phyloP scores from a whole-genome alignment of 139 green algal species.

The Coelastrella sp. region DNA sequence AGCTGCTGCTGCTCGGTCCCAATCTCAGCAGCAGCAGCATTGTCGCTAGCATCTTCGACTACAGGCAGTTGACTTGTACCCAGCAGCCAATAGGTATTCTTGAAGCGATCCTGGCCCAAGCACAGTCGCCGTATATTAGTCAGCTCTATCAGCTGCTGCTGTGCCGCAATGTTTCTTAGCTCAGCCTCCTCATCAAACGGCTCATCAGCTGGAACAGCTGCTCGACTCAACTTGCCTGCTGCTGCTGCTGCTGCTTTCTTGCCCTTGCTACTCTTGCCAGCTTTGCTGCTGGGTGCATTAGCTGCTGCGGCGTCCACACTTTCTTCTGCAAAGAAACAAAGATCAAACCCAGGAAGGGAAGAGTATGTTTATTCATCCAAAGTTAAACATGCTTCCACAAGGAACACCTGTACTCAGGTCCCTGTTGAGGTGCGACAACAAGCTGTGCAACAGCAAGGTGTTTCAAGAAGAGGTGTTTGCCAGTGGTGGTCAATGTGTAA shows the following conservation, averaged over 20 bases:
- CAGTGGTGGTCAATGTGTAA: too few relatives aligned
- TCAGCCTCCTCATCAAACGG: conserved; percentile 47
- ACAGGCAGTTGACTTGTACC: conserved; percentile 25
- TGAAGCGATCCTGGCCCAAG: conserved; percentile 71
- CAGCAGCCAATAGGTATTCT: conserved; percentile 75
- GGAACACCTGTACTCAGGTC: too few relatives aligned
- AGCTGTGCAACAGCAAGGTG: too few relatives aligned
- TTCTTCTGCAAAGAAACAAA: neutral
- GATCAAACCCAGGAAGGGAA: neutral
- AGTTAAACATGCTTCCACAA: neutral
- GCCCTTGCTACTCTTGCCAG: conserved; percentile 26
- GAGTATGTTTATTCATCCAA: neutral
- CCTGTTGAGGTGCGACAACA: too few relatives aligned
- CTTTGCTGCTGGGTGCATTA: neutral
- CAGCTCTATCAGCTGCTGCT: conserved; percentile 57
- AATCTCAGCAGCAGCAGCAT: conserved; percentile 25
- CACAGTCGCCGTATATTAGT: conserved; percentile 41
- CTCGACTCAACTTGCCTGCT: neutral
- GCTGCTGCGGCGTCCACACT: neutral
- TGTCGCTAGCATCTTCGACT: neutral
- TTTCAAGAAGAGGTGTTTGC: too few relatives aligned
- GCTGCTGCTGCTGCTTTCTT: conserved; percentile 14
- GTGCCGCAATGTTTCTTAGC: conserved; percentile 55
- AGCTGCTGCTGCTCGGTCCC: conserved; percentile 9
- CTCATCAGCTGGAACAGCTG: neutral